Evolutionary conservation across 2,329 filamentous ascomycete species (phyloP).

Genomic region (Calycina herbarum): DNA sequence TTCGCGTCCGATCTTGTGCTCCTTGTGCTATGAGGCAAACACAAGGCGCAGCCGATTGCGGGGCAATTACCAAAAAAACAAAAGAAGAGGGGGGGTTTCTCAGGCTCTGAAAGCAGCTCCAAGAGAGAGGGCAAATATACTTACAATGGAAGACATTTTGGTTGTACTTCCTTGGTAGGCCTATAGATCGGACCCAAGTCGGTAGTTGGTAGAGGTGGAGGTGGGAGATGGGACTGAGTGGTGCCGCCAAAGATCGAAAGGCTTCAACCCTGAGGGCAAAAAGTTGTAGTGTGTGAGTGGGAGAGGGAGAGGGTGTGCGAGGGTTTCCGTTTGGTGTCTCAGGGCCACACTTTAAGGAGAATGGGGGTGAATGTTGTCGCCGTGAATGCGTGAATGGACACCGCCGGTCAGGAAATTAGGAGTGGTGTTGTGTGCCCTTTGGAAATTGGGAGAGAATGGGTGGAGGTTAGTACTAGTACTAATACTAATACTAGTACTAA

Average conservation of each 20-base stretch:
- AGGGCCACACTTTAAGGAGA: too few relatives aligned
- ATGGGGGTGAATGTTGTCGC: too few relatives aligned
- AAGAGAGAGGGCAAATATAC: constrained; percentile 10
- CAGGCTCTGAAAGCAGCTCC: neutral
- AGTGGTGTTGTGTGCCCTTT: too few relatives aligned
- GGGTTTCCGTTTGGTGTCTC: too few relatives aligned
- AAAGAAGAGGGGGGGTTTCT: constrained; percentile 16
- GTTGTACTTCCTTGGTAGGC: neutral
- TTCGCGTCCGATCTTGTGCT: constrained; percentile 15
- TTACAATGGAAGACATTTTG: constrained; percentile 39
- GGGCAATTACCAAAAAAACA: constrained; percentile 19
- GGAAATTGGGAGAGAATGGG: too few relatives aligned
- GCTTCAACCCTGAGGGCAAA: neutral
- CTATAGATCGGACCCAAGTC: constrained; percentile 11
- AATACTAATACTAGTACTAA: too few relatives aligned
- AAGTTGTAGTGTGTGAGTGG: too few relatives aligned
- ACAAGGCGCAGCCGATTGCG: constrained; percentile 2
- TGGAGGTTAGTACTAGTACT: too few relatives aligned
- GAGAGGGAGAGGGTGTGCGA: too few relatives aligned
- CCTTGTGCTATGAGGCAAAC: constrained; percentile 23
- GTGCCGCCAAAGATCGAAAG: neutral
- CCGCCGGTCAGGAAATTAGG: too few relatives aligned
- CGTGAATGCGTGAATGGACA: too few relatives aligned
- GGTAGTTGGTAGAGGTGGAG: constrained; percentile 11
- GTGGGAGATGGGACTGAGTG: neutral